Evolutionary conservation across 2,329 filamentous ascomycete genomes (phyloP).

Genomic region (Polytolypa hystricis): DNA sequence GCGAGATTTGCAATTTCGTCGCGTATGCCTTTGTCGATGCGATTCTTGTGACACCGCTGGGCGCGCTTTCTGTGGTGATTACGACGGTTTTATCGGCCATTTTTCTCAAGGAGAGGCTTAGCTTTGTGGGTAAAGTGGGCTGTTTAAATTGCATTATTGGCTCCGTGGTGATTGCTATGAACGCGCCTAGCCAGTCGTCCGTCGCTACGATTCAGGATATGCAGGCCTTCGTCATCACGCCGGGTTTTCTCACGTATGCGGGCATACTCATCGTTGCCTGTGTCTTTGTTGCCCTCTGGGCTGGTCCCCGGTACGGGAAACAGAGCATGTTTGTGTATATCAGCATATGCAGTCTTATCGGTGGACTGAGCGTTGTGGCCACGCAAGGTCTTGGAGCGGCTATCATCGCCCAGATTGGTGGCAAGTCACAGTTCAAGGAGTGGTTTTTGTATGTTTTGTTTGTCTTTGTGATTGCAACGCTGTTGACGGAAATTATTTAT

Average conservation of each 20-base stretch:
- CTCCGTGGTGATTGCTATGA: conserved; percentile 86
- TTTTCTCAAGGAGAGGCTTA: conserved; percentile 89
- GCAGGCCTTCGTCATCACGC: conserved; percentile 73
- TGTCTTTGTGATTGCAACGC: conserved; percentile 78
- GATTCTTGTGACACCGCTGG: conserved; percentile 85
- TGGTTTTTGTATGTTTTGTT: conserved; percentile 93
- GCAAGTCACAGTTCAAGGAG: conserved; percentile 82
- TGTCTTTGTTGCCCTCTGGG: conserved; percentile 62
- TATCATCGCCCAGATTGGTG: conserved; percentile 74
- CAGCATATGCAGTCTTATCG: conserved; percentile 88
- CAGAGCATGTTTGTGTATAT: conserved; percentile 97
- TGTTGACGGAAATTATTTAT: conserved; percentile 89
- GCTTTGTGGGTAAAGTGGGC: conserved; percentile 89
- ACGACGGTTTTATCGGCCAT: conserved; percentile 85
- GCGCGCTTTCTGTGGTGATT: conserved; percentile 83
- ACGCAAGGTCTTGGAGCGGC: conserved; percentile 88
- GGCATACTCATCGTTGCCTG: conserved; percentile 71
- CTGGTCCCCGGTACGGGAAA: conserved; percentile 80
- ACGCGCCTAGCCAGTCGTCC: conserved; percentile 76
- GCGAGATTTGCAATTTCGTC: conserved; percentile 94
- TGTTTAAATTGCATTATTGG: conserved; percentile 94
- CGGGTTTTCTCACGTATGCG: conserved; percentile 75
- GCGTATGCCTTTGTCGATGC: conserved; percentile 96
- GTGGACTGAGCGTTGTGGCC: conserved; percentile 85
- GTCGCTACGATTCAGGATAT: conserved; percentile 85